These are phyloP conservation scores for Verticillium tricorpus DNA, from an alignment of 2,329 filamentous ascomycete species.

Conservation along the genomic window DNA sequence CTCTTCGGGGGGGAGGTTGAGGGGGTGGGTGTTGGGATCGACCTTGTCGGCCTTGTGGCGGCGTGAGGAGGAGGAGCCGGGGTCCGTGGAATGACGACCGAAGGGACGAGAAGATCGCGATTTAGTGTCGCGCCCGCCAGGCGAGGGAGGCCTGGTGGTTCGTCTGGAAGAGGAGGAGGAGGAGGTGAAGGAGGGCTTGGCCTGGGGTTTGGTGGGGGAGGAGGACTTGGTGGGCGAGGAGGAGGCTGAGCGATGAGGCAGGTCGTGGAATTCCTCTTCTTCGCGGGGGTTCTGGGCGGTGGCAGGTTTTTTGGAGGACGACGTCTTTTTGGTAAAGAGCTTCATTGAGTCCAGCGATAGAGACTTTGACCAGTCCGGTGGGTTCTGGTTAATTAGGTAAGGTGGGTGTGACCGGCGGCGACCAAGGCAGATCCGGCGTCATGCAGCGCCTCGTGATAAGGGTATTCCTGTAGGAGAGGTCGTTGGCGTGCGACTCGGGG, in stretches of 20 bases:
- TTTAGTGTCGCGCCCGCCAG: conserved; percentile 24
- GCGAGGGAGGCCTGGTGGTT: conserved; percentile 22
- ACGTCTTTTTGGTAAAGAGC: conserved; percentile 44
- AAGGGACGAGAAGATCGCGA: conserved; percentile 40
- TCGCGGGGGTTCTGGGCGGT: conserved; percentile 28
- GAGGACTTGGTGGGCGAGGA: conserved; percentile 20
- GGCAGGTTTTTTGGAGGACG: conserved; percentile 32
- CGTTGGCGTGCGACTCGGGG: neutral
- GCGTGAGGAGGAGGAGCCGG: conserved; percentile 35
- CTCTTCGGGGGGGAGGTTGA: conserved; percentile 88
- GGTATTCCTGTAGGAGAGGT: conserved; percentile 13
- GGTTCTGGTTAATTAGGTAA: conserved; percentile 20
- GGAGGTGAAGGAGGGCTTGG: conserved; percentile 21
- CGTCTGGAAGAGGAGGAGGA: conserved; percentile 14
- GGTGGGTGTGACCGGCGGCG: conserved; percentile 9
- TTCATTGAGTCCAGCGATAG: conserved; percentile 35
- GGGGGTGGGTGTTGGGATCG: conserved; percentile 73
- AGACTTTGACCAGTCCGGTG: conserved; percentile 1
- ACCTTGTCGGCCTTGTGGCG: conserved; percentile 53
- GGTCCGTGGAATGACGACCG: conserved; percentile 43
- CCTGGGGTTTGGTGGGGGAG: conserved; percentile 29
- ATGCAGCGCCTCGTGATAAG: conserved; percentile 10
- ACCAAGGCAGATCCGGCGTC: neutral
- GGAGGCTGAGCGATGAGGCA: conserved; percentile 28
- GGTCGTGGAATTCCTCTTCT: conserved; percentile 26